These are phyloP conservation scores for Russula foetens DNA, from an alignment of 768 basidiomycete species.

Conservation along the genomic window DNA sequence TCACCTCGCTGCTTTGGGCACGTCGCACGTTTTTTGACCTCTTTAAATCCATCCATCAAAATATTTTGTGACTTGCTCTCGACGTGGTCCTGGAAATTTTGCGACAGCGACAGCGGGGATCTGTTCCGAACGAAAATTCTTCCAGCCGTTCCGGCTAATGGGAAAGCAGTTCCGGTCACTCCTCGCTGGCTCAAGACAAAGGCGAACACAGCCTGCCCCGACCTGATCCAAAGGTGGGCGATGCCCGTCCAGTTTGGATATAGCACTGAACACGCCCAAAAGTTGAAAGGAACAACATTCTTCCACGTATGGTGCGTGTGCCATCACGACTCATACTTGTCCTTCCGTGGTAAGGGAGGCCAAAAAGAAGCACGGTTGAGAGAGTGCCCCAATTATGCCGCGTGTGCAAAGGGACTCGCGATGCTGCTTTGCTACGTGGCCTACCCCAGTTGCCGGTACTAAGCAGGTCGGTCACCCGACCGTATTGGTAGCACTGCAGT, in stretches of 20 bases:
- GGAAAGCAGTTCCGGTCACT: neutral
- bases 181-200: neutral
- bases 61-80: conserved; percentile 10
- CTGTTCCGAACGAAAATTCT: neutral
- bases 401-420: neutral
- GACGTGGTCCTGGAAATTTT: conserved; percentile 3
- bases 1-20: conserved; percentile 12
- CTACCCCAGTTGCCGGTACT: conserved; percentile 4
- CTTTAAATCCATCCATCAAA: conserved; percentile 17
- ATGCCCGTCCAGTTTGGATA: neutral
- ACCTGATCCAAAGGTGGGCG: neutral
- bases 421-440: conserved; percentile 19
- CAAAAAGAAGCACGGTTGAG: conserved; percentile 6
- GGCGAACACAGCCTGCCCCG: neutral
- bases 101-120: conserved; percentile 12
- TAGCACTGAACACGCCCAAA: conserved; percentile 1
- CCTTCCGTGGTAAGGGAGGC: neutral
- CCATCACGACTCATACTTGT: neutral
- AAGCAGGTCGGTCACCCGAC: neutral
- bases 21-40: conserved; percentile 7
- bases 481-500: too few relatives aligned
- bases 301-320: neutral
- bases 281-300: conserved; percentile 5
- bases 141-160: neutral
- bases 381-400: conserved; percentile 14